Percentiles rank a stretch among this genome's conserved stretches.
Evolutionary conservation across 2,329 filamentous ascomycete genomes (phyloP).

Genomic region (Colletotrichum sidae): DNA sequence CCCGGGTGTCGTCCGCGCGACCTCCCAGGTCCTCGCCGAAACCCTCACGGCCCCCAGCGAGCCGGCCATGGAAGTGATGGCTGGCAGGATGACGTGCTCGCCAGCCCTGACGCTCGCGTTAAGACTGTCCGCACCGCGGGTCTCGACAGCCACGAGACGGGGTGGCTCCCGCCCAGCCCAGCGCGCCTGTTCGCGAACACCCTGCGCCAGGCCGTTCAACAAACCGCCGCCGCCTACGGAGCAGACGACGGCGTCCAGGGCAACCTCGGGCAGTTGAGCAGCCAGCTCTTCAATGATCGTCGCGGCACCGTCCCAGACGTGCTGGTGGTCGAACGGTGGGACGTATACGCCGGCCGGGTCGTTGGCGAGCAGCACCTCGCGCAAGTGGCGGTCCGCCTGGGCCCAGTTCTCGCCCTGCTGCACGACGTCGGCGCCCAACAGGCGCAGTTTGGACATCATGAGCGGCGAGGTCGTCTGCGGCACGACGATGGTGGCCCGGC

Average conservation of each 20-base stretch:
- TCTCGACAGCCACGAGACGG: constrained; percentile 80
- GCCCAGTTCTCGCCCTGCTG: constrained; percentile 75
- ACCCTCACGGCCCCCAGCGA: constrained; percentile 81
- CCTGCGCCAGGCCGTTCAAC: constrained; percentile 80
- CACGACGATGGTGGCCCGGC: constrained; percentile 80
- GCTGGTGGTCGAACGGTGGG: constrained; percentile 76
- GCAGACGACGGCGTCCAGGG: constrained; percentile 78
- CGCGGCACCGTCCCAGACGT: constrained; percentile 75
- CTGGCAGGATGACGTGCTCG: constrained; percentile 71
- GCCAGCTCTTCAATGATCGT: constrained; percentile 67
- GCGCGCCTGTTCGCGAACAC: constrained; percentile 62
- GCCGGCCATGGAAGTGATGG: constrained; percentile 81
- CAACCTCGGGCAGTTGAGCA: constrained; percentile 51
- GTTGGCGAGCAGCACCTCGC: constrained; percentile 65
- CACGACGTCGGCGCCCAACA: constrained; percentile 76
- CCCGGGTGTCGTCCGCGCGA: constrained; percentile 55
- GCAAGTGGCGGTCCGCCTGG: constrained; percentile 76
- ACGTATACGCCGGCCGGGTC: constrained; percentile 71
- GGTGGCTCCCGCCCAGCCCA: constrained; percentile 48
- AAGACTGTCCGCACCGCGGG: constrained; percentile 77
- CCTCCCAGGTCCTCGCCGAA: constrained; percentile 74
- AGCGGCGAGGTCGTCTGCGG: constrained; percentile 72
- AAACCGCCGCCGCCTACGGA: constrained; percentile 85
- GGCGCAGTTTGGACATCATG: constrained; percentile 78
- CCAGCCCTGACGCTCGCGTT: constrained; percentile 69